Evolutionary conservation across 441 rosid species (phyloP), one percentile per base, ranked within the genome.

Genomic region (Populus hybrid): DNA sequence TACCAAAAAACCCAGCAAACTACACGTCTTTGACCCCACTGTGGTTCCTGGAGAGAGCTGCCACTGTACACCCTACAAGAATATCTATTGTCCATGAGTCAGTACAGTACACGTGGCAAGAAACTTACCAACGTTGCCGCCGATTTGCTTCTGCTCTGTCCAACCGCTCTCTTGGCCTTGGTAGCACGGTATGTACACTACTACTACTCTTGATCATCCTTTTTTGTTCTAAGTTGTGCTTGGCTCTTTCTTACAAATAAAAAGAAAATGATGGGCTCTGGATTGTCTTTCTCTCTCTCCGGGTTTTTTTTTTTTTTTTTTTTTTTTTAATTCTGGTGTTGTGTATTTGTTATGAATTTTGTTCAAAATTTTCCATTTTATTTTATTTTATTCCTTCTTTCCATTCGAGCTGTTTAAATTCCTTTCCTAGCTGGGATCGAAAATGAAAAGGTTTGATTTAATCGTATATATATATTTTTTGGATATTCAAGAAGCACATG

Each of bases 11-110:
- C 79, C 85, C 75, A 3, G 98, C 97, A 26, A 92, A 94, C 85
- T 86, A 87, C 83, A 89, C 80, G 34, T 95, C 98, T 63, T 67
- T 94, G 76, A 92, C 97, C 69, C 98, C 98, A 70, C 83, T 94
- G 0, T 90, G 95, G 97, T 94, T 94, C 83, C 75, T 94, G 18
- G 94, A 91, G 26, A 86, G 98, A 74, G 98, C 97, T 1, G 97
- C 98, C 26, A 68, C 84, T 7, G 91, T 94, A 70, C 95, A 93
- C 73, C 98, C 96, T 9, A 66, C 72, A 28, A 83, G 95, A 73
- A 84, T 69, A 38, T 90, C 99, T 7, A 42, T 95, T 67, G 78
- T 95, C 78, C 96, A 92, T 76, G 94, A 91, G 80, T 83, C 96
- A 9, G 42, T 65, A 1, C 75, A 78, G 35, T 92, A 88, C 91